phyloP scores from a whole-genome alignment of 352 stramenopile genomes.

The Phytopythium mirpurense region DNA sequence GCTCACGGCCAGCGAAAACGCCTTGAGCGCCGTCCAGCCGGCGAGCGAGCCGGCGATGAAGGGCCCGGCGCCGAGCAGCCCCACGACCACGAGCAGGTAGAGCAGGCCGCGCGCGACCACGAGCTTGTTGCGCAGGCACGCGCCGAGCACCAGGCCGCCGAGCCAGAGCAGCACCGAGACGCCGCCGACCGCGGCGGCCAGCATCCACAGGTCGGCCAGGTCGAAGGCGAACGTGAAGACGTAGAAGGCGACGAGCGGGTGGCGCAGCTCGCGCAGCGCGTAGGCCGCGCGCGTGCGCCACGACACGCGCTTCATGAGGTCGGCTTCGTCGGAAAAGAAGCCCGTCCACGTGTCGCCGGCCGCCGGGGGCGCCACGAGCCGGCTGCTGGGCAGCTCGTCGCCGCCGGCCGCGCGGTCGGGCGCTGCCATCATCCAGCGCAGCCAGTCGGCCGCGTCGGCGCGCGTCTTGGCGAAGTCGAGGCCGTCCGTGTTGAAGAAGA shows the following conservation, averaged over 20 bases:
- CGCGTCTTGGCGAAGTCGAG: slow-evolving; percentile 84
- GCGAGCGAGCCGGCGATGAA: slow-evolving; percentile 58
- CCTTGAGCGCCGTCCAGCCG: slow-evolving; percentile 63
- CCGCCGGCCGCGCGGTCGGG: slow-evolving; percentile 36
- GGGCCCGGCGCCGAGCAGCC: slow-evolving; percentile 41
- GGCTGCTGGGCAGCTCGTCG: slow-evolving; percentile 35
- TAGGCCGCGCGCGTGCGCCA: slow-evolving; percentile 67
- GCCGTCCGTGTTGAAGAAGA: slow-evolving; percentile 86
- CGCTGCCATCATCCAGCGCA: slow-evolving; percentile 75
- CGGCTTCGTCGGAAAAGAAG: slow-evolving; percentile 77
- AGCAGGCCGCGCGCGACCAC: slow-evolving; percentile 43
- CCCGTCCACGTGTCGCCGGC: slow-evolving; percentile 62
- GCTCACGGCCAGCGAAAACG: slow-evolving; percentile 53
- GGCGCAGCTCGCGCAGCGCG: slow-evolving; percentile 64
- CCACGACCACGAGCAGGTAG: slow-evolving; percentile 71
- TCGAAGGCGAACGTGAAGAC: slow-evolving; percentile 73
- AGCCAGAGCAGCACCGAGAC: slow-evolving; percentile 66
- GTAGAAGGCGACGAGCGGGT: slow-evolving; percentile 83
- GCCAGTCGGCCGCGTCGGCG: slow-evolving; percentile 79
- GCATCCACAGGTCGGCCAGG: slow-evolving; percentile 51
- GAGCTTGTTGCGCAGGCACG: slow-evolving; percentile 60
- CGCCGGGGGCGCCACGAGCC: slow-evolving; percentile 10
- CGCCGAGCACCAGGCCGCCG: slow-evolving; percentile 41
- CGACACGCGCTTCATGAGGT: slow-evolving; percentile 52
- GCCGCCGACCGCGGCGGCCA: slow-evolving; percentile 54